A percentile compares a stretch with the other conserved stretches of the same genome.
Conservation (phyloP, 108 stramenopile genomes). For the Cyclotella sp. region DNA sequence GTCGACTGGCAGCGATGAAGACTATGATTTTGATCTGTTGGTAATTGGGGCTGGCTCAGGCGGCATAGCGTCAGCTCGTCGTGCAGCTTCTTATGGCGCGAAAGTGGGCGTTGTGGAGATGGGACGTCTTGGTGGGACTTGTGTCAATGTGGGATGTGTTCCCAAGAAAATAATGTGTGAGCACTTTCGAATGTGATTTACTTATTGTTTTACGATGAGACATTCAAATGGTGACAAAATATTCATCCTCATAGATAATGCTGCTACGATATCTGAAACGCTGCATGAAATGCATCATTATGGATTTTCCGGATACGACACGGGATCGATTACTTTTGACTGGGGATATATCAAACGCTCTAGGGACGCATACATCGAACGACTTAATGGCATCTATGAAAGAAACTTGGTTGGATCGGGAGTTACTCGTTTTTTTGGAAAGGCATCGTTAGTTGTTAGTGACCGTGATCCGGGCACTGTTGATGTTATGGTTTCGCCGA, state of each 20-base stretch:
- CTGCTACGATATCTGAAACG: constrained; percentile 82
- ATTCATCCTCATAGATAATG: constrained; percentile 55
- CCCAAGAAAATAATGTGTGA: constrained; percentile 76
- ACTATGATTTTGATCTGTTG: constrained; percentile 78
- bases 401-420: constrained; percentile 70
- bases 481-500: constrained; percentile 21
- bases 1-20: neutral
- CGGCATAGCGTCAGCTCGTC: constrained; percentile 76
- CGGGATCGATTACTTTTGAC: constrained; percentile 63
- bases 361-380: constrained; percentile 77
- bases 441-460: constrained; percentile 37
- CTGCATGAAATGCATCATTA: constrained; percentile 76
- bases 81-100: constrained; percentile 87
- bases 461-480: constrained; percentile 25
- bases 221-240: neutral
- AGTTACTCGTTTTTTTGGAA: constrained; percentile 61
- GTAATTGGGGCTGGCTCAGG: constrained; percentile 89
- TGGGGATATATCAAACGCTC: constrained; percentile 77
- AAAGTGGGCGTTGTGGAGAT: constrained; percentile 91
- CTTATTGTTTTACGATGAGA: neutral
- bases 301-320: constrained; percentile 57
- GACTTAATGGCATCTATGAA: constrained; percentile 92
- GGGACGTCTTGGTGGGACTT: constrained; percentile 90
- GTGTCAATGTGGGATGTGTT: constrained; percentile 97
- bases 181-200: neutral